phyloP scores from a whole-genome alignment of 164 flowering plant species.

The Vitis amurensis region DNA sequence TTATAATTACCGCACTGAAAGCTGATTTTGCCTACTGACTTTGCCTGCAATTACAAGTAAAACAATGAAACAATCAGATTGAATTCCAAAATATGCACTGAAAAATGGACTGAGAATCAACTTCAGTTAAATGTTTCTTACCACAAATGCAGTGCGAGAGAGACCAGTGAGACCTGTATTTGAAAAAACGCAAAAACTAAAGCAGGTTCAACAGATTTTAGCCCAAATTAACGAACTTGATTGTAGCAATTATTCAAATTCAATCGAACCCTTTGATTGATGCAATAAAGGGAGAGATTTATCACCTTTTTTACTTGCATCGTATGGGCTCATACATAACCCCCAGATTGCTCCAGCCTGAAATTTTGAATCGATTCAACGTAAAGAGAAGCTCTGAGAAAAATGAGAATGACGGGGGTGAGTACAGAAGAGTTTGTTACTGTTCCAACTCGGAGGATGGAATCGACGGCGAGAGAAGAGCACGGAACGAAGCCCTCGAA shows the following conservation, averaged over 20 bases:
- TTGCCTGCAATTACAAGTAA: conserved; percentile 45
- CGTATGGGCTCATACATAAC: conserved; percentile 50
- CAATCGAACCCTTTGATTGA: too few species aligned
- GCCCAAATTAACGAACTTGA: background rate
- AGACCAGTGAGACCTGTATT: conserved; percentile 55
- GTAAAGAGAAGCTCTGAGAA: too few species aligned
- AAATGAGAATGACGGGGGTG: too few species aligned
- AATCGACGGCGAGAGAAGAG: conserved; percentile 65
- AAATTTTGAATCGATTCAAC: conserved; percentile 5
- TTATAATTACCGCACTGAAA: conserved; percentile 61
- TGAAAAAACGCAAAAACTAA: background rate
- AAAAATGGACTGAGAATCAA: background rate
- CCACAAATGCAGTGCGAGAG: conserved; percentile 58
- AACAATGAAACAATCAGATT: conserved; percentile 3
- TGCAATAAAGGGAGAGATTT: background rate
- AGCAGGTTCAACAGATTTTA: background rate
- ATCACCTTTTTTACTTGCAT: conserved; percentile 56
- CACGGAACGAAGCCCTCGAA: conserved; percentile 51
- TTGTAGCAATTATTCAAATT: too few species aligned
- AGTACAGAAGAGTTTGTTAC: conserved; percentile 21
- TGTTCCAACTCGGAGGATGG: conserved; percentile 56
- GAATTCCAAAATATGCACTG: background rate
- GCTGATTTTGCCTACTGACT: conserved; percentile 43
- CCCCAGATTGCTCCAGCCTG: conserved; percentile 88
- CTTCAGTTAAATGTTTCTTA: conserved; percentile 10